A percentile compares a stretch with the other conserved stretches of the same genome.
phyloP scores from a whole-genome alignment of 257 asterid genomes.

The Capsicum rhomboideum region DNA sequence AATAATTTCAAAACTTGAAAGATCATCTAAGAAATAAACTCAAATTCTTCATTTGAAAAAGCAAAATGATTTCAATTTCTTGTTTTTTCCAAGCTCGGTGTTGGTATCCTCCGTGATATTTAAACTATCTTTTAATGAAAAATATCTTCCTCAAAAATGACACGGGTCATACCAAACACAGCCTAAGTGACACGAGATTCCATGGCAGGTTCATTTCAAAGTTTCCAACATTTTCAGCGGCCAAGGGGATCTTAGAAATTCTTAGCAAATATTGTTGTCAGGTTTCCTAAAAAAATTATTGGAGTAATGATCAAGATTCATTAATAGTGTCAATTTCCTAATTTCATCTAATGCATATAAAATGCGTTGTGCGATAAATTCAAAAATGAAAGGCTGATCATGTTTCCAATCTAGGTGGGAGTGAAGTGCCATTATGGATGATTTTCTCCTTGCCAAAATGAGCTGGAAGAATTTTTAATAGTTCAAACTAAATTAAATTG shows the following conservation, averaged over 20 bases:
- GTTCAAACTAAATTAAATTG: no score
- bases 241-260: slow-evolving; percentile 24
- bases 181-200: no score
- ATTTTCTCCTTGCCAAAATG: no score
- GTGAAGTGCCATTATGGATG: no score
- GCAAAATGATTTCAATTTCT: slow-evolving; percentile 16
- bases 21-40: no score
- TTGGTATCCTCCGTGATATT: slow-evolving; percentile 18
- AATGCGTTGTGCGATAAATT: slow-evolving; percentile 44
- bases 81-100: slow-evolving; percentile 33
- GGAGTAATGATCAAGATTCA: slow-evolving; percentile 52
- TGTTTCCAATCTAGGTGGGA: slow-evolving; percentile 42
- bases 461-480: no score
- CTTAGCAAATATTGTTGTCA: slow-evolving; percentile 26
- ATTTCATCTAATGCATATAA: slow-evolving; percentile 36
- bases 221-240: slow-evolving; percentile 20
- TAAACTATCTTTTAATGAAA: slow-evolving; percentile 18
- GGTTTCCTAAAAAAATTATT: slow-evolving; percentile 29
- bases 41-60: slow-evolving; percentile 22
- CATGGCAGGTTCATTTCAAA: slow-evolving; percentile 9
- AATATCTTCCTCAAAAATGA: slow-evolving; percentile 1
- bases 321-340: slow-evolving; percentile 25
- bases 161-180: no score
- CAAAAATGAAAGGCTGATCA: slow-evolving; percentile 41
- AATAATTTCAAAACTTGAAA: no score